These are phyloP conservation scores for Chlamydomonas sphaeroides DNA, from an alignment of 139 green algal species.

Conservation along the genomic window DNA sequence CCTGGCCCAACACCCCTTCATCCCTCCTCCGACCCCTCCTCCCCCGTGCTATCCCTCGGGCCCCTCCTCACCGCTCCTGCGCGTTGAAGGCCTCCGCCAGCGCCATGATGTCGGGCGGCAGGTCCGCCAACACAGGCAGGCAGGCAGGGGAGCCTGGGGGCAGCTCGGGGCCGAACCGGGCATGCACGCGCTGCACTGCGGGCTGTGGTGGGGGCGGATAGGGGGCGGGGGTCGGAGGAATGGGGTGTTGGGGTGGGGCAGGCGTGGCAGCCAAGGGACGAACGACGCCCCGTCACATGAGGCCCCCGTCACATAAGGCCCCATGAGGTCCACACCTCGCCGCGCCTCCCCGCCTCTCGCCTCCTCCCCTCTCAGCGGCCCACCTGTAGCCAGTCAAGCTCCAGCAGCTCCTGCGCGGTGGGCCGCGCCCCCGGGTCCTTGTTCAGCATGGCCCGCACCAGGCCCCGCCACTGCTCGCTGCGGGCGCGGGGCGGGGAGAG, in stretches of 20 bases:
- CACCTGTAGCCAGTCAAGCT: slow-evolving; percentile 46
- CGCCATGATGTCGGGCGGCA: slow-evolving; percentile 12
- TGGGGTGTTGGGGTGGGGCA: no score
- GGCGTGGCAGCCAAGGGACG: no score
- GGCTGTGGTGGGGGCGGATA: neutral
- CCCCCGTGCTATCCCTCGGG: no score
- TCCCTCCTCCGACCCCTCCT: no score
- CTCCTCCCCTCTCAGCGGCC: neutral
- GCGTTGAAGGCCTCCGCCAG: slow-evolving; percentile 10
- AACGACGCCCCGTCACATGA: no score
- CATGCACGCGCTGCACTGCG: slow-evolving; percentile 7
- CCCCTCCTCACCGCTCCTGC: slow-evolving; percentile 27
- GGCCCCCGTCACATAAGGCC: no score
- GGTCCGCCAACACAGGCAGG: neutral
- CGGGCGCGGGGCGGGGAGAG: slow-evolving; percentile 4
- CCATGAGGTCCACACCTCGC: no score
- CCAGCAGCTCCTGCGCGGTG: slow-evolving; percentile 40
- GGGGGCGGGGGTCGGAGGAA: no score
- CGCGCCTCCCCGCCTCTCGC: no score
- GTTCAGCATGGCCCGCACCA: slow-evolving; percentile 41
- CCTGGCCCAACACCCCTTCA: no score
- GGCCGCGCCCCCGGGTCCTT: slow-evolving; percentile 41
- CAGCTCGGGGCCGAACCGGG: slow-evolving; percentile 30
- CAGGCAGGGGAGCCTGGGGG: neutral
- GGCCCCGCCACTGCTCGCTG: slow-evolving; percentile 41